phyloP scores from a whole-genome alignment of 371 early-diverging fungal species.

The Actinomortierella wolfii region DNA sequence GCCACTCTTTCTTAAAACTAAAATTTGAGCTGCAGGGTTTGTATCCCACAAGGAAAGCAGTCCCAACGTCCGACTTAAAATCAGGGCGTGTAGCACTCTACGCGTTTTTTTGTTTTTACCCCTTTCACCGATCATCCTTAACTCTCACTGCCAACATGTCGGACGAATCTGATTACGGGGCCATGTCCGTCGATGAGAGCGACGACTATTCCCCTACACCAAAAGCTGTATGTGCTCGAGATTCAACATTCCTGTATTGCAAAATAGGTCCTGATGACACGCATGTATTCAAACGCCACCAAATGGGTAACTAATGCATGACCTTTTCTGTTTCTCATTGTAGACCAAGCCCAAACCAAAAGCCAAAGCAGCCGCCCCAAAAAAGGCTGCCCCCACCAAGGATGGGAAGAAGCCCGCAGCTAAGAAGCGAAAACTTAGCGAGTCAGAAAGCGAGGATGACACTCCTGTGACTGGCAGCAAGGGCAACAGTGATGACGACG shows the following conservation, averaged over 20 bases:
- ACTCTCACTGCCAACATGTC: too few species aligned
- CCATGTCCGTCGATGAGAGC: too few species aligned
- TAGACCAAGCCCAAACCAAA: conserved; percentile 3
- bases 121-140: too few species aligned
- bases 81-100: too few species aligned
- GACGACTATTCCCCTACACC: conserved; percentile 28
- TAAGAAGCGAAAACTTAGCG: conserved; percentile 28
- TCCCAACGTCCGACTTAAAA: too few species aligned
- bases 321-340: not conserved
- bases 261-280: not conserved
- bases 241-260: not conserved
- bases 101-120: too few species aligned
- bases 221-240: conserved; percentile 40
- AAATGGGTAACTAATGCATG: not conserved
- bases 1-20: too few species aligned
- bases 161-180: too few species aligned
- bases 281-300: not conserved
- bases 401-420: conserved; percentile 3
- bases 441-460: conserved; percentile 14
- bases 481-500: not conserved
- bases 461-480: too few species aligned
- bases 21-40: too few species aligned
- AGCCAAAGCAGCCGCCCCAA: conserved; percentile 17
- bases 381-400: conserved; percentile 17
- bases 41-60: too few species aligned